Base-by-base conservation (phyloP, 2,329 filamentous ascomycete genomes). In the Clonostachys chloroleuca region DNA sequence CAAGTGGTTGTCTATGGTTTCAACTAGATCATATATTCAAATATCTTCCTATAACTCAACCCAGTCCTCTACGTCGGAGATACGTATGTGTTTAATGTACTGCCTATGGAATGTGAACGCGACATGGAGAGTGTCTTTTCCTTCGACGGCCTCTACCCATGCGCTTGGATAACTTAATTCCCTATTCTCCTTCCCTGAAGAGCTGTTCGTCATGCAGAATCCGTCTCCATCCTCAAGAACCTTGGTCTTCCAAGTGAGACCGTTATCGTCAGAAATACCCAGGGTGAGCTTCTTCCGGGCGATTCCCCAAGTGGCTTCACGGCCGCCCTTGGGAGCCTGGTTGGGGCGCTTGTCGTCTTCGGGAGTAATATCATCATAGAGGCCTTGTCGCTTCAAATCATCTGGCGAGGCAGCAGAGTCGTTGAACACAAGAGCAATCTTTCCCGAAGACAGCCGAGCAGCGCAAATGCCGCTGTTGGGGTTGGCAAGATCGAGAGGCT, bases 81-180 rank as follows among this genome's bases (percentile, higher is more conserved):
- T 56, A 47, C 49, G 53, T 6, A 66, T 60, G 50, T 69, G 68
- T 47, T 70, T 70, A 17, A 74, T 71, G 41, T 63, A 56, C 46
- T 72, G 69, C 20, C 70, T 54, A 51, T 69, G 66, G 43, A 66
- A 72, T 0, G 70, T 74, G 39, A 67, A 73, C 2, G 66, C 67
- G 20, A 74, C 53, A 49, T 73, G 67, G 9, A 62, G 54, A 5
- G 54, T 41, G 5, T 53, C 59, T 1, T 20, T 52, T 3, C 51
- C 49, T 8, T 69, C 54, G 1, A 60, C 51, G 7, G 52, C 49
- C 10, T 30, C 24, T 10, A 30, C 8, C 24, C 24, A 30, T 34
- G 73, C 70, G 50, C 69, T 72, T 0, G 69, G 70, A 45, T 74
- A 73, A 20, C 67, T 71, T 34, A 73, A 42, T 47, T 73, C 70